Base-by-base conservation (phyloP, 305 asterid species). In the Fraxinus greggii region DNA sequence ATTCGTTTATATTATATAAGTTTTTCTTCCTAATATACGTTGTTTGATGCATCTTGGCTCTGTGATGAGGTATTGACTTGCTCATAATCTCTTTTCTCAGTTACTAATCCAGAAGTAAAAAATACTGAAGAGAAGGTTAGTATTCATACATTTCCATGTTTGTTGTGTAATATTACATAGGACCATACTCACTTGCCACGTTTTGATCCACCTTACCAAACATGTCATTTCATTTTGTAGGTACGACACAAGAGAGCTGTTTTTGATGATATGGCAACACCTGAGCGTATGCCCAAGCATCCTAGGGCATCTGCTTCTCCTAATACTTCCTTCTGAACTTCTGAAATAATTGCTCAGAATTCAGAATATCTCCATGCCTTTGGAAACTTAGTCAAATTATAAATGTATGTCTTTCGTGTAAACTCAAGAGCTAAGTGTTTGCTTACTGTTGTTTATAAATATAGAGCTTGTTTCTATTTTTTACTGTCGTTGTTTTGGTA, bases 91-190 rank as follows among this genome's bases (percentile, higher is more conserved):
- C 35, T 40, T 80, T 79, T 76, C 45, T 70, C 90, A 94, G 98
- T 94, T 21, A 86, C 92, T 80, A 70, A 77, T 65, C 83, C 94
- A 8, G 98, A 94, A 82, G 65, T 90, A 23, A 92, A 80, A 81
- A 92, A 87, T 83, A 88, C 89, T 4, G 92, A 90, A 73, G 95
- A 90, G 72, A 94, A 89, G 97, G 98, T 93, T 72, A 76, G 92
- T 83, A 13, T 61, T 33, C 21, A 19, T 67, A 7, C 69, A 48
- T 65, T 63, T 24, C n/a, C 4, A 1, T 36, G 42, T 7, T 36
- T 36, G 12, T 0, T 36, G 10, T 7, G 31, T 79, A 56, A 51
- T 9, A 40, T n/a, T 76, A 26, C 73, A 1, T 31, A 28, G 12
- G 35, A n/a, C 10, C 15, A 26, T 36, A 13, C 15, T 70, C 7